Evolutionary conservation across 257 asterid species (phyloP).

Genomic region (Scutellaria galericulata): DNA sequence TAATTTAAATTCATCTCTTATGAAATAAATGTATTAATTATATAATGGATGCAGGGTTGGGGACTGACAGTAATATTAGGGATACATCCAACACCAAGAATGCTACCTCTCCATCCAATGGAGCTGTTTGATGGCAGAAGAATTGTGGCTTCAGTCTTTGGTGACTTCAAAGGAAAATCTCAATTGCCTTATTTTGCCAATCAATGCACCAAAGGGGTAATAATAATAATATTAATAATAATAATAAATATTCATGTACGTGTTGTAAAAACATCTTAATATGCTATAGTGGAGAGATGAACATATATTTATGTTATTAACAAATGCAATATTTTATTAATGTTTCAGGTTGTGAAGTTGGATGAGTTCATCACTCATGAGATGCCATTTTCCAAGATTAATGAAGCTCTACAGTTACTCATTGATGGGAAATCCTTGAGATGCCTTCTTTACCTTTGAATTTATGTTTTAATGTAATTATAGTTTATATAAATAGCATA

Average conservation of each 20-base stretch:
- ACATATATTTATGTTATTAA: not conserved
- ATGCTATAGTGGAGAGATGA: too few relatives aligned
- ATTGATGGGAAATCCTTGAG: slow-evolving; percentile 76
- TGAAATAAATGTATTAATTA: not conserved
- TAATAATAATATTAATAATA: too few relatives aligned
- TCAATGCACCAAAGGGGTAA: slow-evolving; percentile 78
- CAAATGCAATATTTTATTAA: not conserved
- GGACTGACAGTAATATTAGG: slow-evolving; percentile 79
- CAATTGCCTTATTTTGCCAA: slow-evolving; percentile 73
- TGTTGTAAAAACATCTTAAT: not conserved
- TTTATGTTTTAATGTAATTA: not conserved
- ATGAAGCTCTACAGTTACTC: slow-evolving; percentile 74
- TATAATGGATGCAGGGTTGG: slow-evolving; percentile 71
- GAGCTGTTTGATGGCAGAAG: slow-evolving; percentile 84
- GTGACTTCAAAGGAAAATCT: slow-evolving; percentile 88
- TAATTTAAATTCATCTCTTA: not conserved
- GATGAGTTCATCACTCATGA: slow-evolving; percentile 87
- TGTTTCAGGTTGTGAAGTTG: slow-evolving; percentile 70
- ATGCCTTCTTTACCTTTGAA: slow-evolving; percentile 73
- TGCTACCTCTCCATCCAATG: slow-evolving; percentile 93
- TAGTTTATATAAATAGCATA: not conserved
- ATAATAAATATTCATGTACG: not conserved
- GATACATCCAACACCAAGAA: slow-evolving; percentile 69
- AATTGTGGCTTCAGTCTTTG: slow-evolving; percentile 77
- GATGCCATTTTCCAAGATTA: slow-evolving; percentile 69